Conservation (phyloP, 2,329 filamentous ascomycete species). For the Clarireedia paspali region DNA sequence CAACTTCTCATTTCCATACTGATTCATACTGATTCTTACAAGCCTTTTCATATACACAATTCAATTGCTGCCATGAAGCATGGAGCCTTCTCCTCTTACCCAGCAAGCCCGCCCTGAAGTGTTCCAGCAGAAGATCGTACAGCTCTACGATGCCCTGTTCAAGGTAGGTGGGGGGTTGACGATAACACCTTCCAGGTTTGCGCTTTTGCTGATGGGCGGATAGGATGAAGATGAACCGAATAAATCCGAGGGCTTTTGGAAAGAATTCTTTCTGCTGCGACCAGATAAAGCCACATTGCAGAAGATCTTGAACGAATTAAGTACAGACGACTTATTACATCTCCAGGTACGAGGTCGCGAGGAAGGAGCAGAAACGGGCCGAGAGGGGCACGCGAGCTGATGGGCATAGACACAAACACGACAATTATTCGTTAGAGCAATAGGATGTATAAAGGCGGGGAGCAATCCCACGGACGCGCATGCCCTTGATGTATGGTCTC, state of each 20-base stretch:
- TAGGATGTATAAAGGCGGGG: conserved; percentile 56
- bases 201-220: conserved; percentile 18
- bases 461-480: conserved; percentile 59
- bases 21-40: background rate
- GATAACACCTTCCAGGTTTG: background rate
- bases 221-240: conserved; percentile 60
- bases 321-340: conserved; percentile 67
- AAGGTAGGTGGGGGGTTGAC: conserved; percentile 41
- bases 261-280: conserved; percentile 85
- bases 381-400: conserved; percentile 9
- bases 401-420: conserved; percentile 27
- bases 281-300: conserved; percentile 67
- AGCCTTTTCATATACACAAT: background rate
- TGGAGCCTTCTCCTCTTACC: conserved; percentile 89
- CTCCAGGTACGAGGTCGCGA: conserved; percentile 46
- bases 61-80: conserved; percentile 33
- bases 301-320: conserved; percentile 60
- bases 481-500: conserved; percentile 69
- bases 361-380: background rate
- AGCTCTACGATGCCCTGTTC: conserved; percentile 82
- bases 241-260: conserved; percentile 87
- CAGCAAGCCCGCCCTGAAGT: conserved; percentile 83
- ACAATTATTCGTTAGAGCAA: conserved; percentile 68
- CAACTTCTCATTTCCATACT: background rate
- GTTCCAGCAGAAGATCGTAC: conserved; percentile 90